phyloP scores from a whole-genome alignment of 768 basidiomycete species.

The Suillus spraguei region DNA sequence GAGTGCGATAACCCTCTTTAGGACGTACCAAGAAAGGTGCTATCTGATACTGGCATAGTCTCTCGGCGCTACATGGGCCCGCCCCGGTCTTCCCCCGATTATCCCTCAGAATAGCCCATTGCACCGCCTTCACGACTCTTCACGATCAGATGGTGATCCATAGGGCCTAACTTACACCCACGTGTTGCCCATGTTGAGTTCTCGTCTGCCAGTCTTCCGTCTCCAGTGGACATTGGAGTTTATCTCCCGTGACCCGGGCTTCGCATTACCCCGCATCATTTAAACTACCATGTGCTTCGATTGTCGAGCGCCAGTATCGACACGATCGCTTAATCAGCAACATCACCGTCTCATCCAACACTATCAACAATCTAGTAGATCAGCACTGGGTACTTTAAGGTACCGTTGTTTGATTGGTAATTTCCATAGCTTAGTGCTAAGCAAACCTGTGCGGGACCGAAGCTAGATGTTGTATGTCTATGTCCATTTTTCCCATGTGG shows the following conservation, averaged over 20 bases:
- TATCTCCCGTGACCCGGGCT: background rate
- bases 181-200: background rate
- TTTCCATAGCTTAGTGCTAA: background rate
- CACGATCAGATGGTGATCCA: background rate
- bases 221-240: background rate
- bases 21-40: background rate
- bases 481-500: background rate
- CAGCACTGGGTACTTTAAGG: background rate
- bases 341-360: background rate
- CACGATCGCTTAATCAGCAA: background rate
- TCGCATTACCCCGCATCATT: background rate
- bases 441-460: background rate
- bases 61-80: background rate
- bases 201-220: background rate
- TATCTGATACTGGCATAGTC: background rate
- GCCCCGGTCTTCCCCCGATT: background rate
- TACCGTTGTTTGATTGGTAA: background rate
- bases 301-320: no score
- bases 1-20: background rate
- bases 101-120: background rate
- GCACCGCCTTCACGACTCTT: background rate
- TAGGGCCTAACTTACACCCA: background rate
- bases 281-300: background rate
- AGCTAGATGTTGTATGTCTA: background rate
- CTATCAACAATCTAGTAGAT: slow-evolving; percentile 1